Conservation (phyloP, 1,139 yeast genomes). For the Taphrina sp. region DNA sequence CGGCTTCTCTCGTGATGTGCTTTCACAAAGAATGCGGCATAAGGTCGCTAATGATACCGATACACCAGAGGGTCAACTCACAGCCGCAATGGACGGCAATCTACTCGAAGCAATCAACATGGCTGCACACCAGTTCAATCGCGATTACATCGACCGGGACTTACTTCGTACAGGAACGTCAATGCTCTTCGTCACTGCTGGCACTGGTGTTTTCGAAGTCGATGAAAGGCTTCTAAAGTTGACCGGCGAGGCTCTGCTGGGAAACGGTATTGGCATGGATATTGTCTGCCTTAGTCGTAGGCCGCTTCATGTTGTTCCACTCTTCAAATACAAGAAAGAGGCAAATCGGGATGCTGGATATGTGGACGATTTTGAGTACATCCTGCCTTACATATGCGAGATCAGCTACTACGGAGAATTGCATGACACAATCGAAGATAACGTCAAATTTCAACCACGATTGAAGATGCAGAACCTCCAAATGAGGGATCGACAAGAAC, state of each 20-base stretch:
- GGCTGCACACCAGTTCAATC: conserved; percentile 74
- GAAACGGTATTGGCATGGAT: conserved; percentile 83
- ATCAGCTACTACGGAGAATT: conserved; percentile 25
- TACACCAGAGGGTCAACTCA: conserved; percentile 49
- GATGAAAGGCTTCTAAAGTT: conserved; percentile 72
- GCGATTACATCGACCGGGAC: conserved; percentile 81
- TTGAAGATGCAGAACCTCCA: conserved; percentile 92
- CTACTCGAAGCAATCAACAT: conserved; percentile 81
- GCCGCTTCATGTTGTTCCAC: conserved; percentile 87
- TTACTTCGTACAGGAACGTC: conserved; percentile 83
- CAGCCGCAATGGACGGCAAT: conserved; percentile 89
- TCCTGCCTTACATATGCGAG: conserved; percentile 28
- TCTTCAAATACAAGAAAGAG: conserved; percentile 63
- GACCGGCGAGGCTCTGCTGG: conserved; percentile 71
- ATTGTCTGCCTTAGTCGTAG: conserved; percentile 84
- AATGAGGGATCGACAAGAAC: conserved; percentile 98
- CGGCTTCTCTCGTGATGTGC: conserved; percentile 71
- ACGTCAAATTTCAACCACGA: conserved; percentile 77
- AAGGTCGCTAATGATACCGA: conserved; percentile 32
- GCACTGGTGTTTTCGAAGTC: conserved; percentile 90
- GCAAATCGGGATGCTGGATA: conserved; percentile 38
- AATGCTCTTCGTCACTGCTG: conserved; percentile 82
- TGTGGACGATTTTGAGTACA: conserved; percentile 3
- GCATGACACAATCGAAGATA: background rate
- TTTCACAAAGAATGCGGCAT: conserved; percentile 44